Evolutionary conservation across 345 rosid species (phyloP).

Genomic region (Moricandia arvensis): DNA sequence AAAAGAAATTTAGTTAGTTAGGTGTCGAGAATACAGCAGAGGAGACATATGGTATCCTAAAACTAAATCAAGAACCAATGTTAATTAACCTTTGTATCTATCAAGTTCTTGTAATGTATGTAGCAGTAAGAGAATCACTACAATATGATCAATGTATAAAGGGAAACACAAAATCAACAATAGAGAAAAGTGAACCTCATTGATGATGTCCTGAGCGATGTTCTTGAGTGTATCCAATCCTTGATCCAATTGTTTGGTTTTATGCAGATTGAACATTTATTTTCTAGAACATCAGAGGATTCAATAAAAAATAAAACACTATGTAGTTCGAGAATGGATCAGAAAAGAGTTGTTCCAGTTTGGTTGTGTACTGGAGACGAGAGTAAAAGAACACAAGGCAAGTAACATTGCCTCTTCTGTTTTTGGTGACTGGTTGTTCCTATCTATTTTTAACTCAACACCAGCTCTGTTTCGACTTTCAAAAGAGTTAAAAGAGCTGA

Average conservation of each 20-base stretch:
- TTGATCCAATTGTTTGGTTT: conserved; percentile 15
- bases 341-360: no score
- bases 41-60: background rate
- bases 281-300: background rate
- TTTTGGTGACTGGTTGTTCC: no score
- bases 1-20: background rate
- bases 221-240: conserved; percentile 83
- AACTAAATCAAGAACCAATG: background rate
- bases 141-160: background rate
- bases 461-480: no score
- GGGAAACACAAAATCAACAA: background rate
- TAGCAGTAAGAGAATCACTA: conserved; percentile 7
- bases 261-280: background rate
- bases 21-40: background rate
- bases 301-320: no score
- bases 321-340: no score
- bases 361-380: no score
- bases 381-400: background rate
- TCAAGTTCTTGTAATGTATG: conserved; percentile 56
- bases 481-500: no score
- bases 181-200: conserved; percentile 50
- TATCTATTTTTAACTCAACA: no score
- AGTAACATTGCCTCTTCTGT: background rate
- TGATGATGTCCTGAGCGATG: no score
- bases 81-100: conserved; percentile 64